Base-by-base conservation (phyloP, 352 stramenopile species). In the Pythium diclinum region DNA sequence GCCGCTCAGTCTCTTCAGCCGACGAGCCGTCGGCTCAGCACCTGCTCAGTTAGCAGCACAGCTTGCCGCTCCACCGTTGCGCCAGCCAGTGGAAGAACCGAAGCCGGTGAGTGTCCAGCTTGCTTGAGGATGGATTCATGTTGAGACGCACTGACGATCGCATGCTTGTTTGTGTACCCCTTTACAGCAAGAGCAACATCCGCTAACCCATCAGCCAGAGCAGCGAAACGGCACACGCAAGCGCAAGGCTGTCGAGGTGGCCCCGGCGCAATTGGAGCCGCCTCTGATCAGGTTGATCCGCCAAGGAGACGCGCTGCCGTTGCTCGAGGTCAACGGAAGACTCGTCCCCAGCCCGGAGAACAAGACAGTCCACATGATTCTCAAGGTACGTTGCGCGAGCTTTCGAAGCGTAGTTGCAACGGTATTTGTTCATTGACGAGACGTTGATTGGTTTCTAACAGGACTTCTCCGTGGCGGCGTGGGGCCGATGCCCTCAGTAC, bases 1-100 rank as follows among this genome's bases (percentile, higher is more conserved):
- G 7, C 81, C 83, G 17, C 61, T 90, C 7, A 85, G 78, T 56
- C 84, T 90, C 30, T 92, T 92, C 47, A 61, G 68, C 40, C 65
- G 28, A 52, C 44, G 21, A 28, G 19, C 9, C 33, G 25, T n/a
- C 44, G 30, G 53, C 36, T 51, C 8, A 11, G 21, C 40, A 23
- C n/a, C 30, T 30, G 5, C 23, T 46, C 17, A 51, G 49, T 11
- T 54, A 33, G 9, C 36, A 44, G 28, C 59, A 17, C 44, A 60
- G n/a, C 19, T 47, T 14, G 11, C 53, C 3, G 38, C 34, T 16
- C 38, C 44, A 28, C 25, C 25, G 2, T 28, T 28, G 25, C 59
- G 51, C 1, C 52, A 33, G n/a, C 59, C 38, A 19, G 38, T 33
- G 1, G 51, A 54, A 42, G 59, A 66, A 10, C 16, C 49, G 19